These are phyloP conservation scores for Petrea volubilis DNA, from an alignment of 257 asterid genomes.

Conservation along the genomic window DNA sequence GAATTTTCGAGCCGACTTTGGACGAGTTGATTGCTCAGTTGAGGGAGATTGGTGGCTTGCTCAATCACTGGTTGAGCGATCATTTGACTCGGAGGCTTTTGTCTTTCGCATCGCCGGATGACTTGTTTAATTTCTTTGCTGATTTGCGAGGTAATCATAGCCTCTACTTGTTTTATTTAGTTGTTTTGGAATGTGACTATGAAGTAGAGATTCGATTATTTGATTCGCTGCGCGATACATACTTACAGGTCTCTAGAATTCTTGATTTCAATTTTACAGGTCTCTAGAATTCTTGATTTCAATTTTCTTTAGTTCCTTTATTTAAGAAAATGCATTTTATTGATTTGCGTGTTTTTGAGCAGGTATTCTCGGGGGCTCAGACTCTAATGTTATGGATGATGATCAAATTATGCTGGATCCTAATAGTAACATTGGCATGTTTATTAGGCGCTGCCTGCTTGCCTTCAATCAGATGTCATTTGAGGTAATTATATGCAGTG, in stretches of 20 bases:
- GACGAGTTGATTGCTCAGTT: conserved; percentile 61
- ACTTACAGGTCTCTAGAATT: not conserved
- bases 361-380: conserved; percentile 78
- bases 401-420: conserved; percentile 92
- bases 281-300: not conserved
- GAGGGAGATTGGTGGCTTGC: conserved; percentile 62
- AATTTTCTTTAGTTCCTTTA: not conserved
- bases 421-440: conserved; percentile 76
- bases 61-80: conserved; percentile 71
- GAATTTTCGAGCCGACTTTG: conserved; percentile 78
- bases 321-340: conserved; percentile 2
- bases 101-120: conserved; percentile 75
- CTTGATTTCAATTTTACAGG: not conserved
- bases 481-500: conserved; percentile 55
- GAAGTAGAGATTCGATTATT: not conserved
- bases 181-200: not conserved
- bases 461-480: conserved; percentile 78
- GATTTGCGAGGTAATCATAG: conserved; percentile 67
- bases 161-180: not conserved
- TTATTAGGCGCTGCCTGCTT: conserved; percentile 80
- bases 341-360: not conserved
- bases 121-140: conserved; percentile 76
- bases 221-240: not conserved
- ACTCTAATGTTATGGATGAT: conserved; percentile 70
- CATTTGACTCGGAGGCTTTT: conserved; percentile 61